Evolutionary conservation across 192 early-diverging fungal species (phyloP), one percentile per base, ranked within the genome.

Genomic region (Endogone sp.): DNA sequence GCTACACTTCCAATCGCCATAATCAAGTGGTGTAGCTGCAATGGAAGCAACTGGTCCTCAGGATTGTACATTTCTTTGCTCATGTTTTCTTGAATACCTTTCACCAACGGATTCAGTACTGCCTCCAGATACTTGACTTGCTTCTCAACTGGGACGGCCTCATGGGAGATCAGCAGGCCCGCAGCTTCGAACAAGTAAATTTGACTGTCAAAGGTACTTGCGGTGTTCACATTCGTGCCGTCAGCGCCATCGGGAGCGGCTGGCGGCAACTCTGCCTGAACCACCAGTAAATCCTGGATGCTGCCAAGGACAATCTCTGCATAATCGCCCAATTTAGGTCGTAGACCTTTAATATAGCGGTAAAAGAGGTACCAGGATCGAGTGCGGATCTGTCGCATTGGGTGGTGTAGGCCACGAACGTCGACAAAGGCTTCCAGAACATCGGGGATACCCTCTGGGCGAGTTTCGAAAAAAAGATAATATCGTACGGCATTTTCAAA

Each of bases 181-280:
- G 92, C 92, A 8, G 94, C 88, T 75, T 98, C 96, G 82, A 95
- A 97, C 32, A 97, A 72, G 75, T 91, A 96, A 27, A 93, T 72
- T 76, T 97, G 94, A 63, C 88, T 89, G 69, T 90, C 88, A 67
- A 92, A 94, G 60, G 87, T 81, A 24, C 85, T 83, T 65, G 75
- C 77, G n/a, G 78, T 72, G 70, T 75, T 79, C 2, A 70, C 75
- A 29, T 11, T 49, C 9, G 0, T 49, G 1, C 37, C 16, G 16
- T 49, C 37, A 11, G 78, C 62, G 24, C 77, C 82, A 71, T 81
- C 81, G 13, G 71, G 80, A 10, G 83, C 62, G 20, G 56, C 74
- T 67, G 80, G 70, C 49, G 85, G 78, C 21, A 87, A 68, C 13
- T 88, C 82, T n/a, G 87, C 87, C 62, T 82, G 88, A 4, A 93